Conservation (phyloP, 2,329 filamentous ascomycete genomes). For the Cercospora sojina region DNA sequence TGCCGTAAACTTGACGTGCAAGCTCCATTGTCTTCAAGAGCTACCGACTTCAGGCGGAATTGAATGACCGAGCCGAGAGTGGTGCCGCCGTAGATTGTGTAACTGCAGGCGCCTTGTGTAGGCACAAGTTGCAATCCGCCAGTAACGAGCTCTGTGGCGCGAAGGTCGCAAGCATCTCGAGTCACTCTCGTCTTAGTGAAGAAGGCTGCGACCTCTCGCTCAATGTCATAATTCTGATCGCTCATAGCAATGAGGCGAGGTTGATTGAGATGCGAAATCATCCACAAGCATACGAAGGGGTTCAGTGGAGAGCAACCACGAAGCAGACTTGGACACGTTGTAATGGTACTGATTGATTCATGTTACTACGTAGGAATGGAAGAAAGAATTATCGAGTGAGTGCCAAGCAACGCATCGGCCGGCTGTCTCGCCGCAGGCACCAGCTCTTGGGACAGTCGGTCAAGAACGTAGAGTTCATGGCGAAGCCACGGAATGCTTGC, state of each 20-base stretch:
- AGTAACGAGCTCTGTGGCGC: not conserved
- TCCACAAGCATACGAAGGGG: not conserved
- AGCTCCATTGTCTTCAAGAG: not conserved
- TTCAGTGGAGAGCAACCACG: not conserved
- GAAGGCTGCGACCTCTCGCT: not conserved
- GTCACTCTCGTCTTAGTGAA: not conserved
- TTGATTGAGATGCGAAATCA: not conserved
- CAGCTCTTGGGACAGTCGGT: not conserved
- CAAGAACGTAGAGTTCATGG: not conserved
- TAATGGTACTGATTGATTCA: not conserved
- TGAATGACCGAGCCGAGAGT: not conserved
- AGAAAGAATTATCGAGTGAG: not conserved
- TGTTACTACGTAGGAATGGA: not conserved
- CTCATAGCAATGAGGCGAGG: not conserved
- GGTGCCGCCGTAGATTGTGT: not conserved
- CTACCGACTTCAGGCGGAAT: not conserved
- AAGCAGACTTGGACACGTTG: not conserved
- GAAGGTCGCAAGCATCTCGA: not conserved
- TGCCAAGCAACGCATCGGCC: not conserved
- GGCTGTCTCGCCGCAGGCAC: not conserved
- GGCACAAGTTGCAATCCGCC: not conserved
- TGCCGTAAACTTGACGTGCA: not conserved
- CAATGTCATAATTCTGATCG: not conserved
- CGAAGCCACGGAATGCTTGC: not conserved
- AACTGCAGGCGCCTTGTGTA: not conserved